These are phyloP conservation scores for Cyclaneusma minus DNA, from an alignment of 2,329 filamentous ascomycete species.

Conservation along the genomic window DNA sequence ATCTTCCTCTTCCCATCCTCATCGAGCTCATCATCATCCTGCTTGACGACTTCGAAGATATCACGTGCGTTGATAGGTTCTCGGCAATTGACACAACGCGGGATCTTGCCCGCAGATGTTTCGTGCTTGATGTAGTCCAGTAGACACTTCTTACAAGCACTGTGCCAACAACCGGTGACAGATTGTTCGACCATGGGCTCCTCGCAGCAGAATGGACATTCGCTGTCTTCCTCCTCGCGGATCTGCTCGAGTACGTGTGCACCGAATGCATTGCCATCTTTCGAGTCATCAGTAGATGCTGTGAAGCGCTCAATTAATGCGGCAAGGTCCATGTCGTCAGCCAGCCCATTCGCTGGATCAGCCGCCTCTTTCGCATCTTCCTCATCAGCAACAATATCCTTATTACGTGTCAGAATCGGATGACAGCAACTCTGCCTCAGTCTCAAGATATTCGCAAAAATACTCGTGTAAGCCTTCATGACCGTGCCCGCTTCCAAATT, in stretches of 20 bases:
- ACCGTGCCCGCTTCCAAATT: constrained; percentile 87
- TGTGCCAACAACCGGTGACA: constrained; percentile 96
- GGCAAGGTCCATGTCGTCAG: constrained; percentile 92
- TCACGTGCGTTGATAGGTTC: constrained; percentile 69
- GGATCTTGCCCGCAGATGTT: constrained; percentile 55
- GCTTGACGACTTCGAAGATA: constrained; percentile 79
- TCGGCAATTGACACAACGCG: constrained; percentile 83
- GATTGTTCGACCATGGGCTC: constrained; percentile 91
- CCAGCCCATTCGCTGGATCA: constrained; percentile 65
- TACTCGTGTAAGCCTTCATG: constrained; percentile 90
- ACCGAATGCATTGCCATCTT: constrained; percentile 58
- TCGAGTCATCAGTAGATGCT: constrained; percentile 43
- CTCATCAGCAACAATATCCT: constrained; percentile 73
- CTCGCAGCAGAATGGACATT: constrained; percentile 90
- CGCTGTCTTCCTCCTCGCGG: constrained; percentile 70
- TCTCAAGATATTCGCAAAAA: constrained; percentile 90
- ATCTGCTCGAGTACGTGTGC: constrained; percentile 84
- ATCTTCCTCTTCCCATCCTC: constrained; percentile 33
- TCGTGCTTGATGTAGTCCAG: constrained; percentile 81
- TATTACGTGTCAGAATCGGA: constrained; percentile 75
- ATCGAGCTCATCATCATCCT: constrained; percentile 43
- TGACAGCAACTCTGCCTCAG: constrained; percentile 91
- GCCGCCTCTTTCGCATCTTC: constrained; percentile 64
- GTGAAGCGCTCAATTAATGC: constrained; percentile 76
- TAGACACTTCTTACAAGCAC: constrained; percentile 88